These are phyloP conservation scores for Encephalitozoon cuniculi DNA, from an alignment of 371 early-diverging fungal genomes.

Conservation along the genomic window DNA sequence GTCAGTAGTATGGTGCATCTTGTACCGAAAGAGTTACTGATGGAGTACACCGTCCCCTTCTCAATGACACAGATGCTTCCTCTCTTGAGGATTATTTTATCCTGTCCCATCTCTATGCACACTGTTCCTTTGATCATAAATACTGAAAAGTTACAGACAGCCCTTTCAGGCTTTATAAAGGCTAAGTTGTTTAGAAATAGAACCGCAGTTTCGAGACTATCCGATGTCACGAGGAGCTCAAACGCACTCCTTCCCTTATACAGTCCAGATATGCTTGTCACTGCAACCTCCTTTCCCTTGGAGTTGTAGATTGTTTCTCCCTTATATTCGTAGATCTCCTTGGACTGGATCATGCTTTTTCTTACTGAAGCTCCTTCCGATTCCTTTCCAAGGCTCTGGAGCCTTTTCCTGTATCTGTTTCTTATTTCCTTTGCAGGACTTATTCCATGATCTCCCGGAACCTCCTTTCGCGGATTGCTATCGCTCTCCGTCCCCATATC, in stretches of 20 bases:
- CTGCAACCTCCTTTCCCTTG: background rate
- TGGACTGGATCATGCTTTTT: background rate
- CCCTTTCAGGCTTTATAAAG: conserved; percentile 24
- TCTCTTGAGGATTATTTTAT: conserved; percentile 19
- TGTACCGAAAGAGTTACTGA: conserved; percentile 10
- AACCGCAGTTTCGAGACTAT: conserved; percentile 25
- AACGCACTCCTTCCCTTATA: conserved; percentile 13
- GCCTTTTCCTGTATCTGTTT: background rate
- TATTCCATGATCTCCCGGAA: background rate
- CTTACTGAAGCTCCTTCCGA: background rate
- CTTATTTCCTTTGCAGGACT: background rate
- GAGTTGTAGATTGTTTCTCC: background rate
- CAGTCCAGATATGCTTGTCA: background rate
- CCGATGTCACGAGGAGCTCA: conserved; percentile 24
- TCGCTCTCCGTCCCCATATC: background rate
- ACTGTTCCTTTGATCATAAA: conserved; percentile 45
- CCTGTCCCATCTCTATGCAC: conserved; percentile 7
- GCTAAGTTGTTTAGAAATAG: conserved; percentile 38
- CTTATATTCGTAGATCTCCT: background rate
- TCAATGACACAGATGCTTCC: conserved; percentile 36
- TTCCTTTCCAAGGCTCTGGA: background rate
- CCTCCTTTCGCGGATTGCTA: background rate
- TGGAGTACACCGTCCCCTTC: conserved; percentile 17
- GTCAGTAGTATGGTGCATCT: conserved; percentile 25
- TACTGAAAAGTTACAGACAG: conserved; percentile 38